A percentile compares a stretch with the other conserved stretches of the same genome.
Evolutionary conservation across 257 asterid genomes (phyloP).

Genomic region (Cordia subcordata): DNA sequence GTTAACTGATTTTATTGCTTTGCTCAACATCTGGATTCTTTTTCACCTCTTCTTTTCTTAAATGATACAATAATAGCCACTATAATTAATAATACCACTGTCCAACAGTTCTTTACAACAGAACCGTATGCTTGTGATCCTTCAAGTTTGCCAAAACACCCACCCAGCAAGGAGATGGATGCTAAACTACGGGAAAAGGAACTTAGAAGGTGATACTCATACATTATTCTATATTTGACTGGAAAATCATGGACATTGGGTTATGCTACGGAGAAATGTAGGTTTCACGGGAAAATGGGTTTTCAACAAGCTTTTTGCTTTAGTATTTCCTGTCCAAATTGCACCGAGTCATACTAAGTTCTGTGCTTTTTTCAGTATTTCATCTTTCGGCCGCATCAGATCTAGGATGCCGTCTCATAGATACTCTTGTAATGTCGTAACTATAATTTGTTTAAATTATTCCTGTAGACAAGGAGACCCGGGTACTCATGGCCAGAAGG

Average conservation of each 20-base stretch:
- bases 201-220: constrained; percentile 54
- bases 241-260: neutral
- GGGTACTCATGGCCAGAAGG: constrained; percentile 46
- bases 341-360: no score
- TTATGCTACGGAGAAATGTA: no score
- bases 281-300: neutral
- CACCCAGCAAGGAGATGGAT: constrained; percentile 97
- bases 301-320: no score
- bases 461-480: constrained; percentile 49
- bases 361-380: no score
- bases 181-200: constrained; percentile 91
- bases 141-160: constrained; percentile 76
- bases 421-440: neutral
- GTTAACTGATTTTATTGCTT: neutral
- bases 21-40: neutral
- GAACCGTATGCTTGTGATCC: constrained; percentile 80
- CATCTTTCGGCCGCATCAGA: neutral
- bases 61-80: constrained; percentile 5
- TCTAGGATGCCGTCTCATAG: neutral
- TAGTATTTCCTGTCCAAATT: no score
- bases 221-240: constrained; percentile 2
- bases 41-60: neutral
- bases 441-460: neutral
- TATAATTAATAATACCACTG: constrained; percentile 12
- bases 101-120: constrained; percentile 61